Conservation (phyloP, 169 alveolate genomes). For the Perkinsus olseni region DNA sequence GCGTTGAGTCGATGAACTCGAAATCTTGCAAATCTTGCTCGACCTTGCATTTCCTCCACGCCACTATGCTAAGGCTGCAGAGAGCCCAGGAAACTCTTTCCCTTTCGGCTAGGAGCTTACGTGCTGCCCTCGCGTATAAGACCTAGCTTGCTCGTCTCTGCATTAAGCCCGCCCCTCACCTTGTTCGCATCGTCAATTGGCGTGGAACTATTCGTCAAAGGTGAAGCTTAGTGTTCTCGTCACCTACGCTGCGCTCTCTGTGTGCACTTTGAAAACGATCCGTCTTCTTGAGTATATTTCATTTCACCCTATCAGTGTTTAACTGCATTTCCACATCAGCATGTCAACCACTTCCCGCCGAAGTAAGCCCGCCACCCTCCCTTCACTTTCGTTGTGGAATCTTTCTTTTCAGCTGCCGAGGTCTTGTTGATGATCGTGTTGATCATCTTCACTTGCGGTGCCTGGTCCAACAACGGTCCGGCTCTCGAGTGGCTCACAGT, state of each 20-base stretch:
- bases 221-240: too few relatives aligned
- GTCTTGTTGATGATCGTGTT: neutral
- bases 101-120: neutral
- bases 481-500: neutral
- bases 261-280: too few relatives aligned
- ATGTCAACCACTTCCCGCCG: neutral
- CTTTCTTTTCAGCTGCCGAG: neutral
- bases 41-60: neutral
- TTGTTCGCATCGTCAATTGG: too few relatives aligned
- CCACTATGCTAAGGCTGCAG: neutral
- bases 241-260: too few relatives aligned
- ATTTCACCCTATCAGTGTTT: neutral
- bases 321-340: neutral
- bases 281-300: too few relatives aligned
- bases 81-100: neutral
- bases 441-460: neutral
- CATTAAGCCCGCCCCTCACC: too few relatives aligned
- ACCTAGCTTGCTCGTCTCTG: too few relatives aligned
- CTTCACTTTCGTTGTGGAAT: neutral
- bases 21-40: neutral
- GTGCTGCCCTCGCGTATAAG: neutral
- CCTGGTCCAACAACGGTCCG: neutral
- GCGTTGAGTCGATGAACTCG: neutral
- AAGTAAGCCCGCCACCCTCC: neutral
- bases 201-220: too few relatives aligned